Conservation (phyloP, 257 asterid genomes). For the Misopates orontium region DNA sequence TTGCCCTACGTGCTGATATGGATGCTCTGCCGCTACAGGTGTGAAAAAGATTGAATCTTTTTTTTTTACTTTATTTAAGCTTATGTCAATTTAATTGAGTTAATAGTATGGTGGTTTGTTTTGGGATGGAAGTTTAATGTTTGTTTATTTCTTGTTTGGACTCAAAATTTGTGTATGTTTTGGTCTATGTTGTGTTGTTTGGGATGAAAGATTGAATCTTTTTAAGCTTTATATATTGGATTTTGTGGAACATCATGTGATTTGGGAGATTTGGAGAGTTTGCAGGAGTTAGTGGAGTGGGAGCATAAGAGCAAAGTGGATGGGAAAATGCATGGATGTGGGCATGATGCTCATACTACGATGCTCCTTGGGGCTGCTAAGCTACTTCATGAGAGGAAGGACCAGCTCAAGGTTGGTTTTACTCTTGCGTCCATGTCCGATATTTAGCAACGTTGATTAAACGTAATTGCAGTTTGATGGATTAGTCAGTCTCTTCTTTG, state of each 20-base stretch:
- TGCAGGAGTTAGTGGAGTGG: conserved; percentile 85
- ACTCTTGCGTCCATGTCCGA: conserved; percentile 5
- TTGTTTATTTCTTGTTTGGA: not conserved
- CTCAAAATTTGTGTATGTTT: not conserved
- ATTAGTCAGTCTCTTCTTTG: not conserved
- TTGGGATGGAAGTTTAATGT: not conserved
- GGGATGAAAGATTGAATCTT: not conserved
- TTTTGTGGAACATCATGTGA: not conserved
- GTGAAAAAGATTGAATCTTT: too few species aligned
- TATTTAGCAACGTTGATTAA: conserved; percentile 8
- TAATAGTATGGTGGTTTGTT: too few species aligned
- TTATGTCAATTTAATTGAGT: too few species aligned
- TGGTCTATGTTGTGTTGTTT: not conserved
- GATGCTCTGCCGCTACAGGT: conserved; percentile 90
- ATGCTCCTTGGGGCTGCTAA: conserved; percentile 97
- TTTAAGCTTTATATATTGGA: not conserved
- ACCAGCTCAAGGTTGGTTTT: conserved; percentile 59
- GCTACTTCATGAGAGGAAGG: conserved; percentile 63
- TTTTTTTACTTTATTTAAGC: too few species aligned
- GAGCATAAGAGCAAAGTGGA: conserved; percentile 82
- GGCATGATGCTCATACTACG: conserved; percentile 90
- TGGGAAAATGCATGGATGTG: conserved; percentile 93
- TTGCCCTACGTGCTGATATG: conserved; percentile 89
- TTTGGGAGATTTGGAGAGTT: conserved; percentile 15
- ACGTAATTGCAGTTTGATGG: conserved; percentile 10